Conservation (phyloP, 2,329 filamentous ascomycete species). For the Coniochaeta prunicola region DNA sequence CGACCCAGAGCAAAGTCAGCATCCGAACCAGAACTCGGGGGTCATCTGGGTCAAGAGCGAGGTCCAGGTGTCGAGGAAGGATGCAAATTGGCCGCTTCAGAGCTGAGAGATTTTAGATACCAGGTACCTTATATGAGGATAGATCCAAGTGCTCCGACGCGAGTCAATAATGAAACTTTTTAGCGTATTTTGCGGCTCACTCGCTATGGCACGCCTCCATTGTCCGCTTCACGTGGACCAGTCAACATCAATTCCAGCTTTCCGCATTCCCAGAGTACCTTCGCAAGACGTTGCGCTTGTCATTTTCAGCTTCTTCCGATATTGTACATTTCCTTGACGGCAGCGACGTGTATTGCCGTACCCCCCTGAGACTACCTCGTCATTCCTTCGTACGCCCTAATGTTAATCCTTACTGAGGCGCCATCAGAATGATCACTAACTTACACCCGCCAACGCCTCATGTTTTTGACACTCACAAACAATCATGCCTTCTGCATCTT, state of each 20-base stretch:
- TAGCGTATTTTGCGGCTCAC: too few species aligned
- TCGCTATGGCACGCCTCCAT: conserved; percentile 31
- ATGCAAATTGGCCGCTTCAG: conserved; percentile 16
- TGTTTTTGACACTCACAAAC: neutral
- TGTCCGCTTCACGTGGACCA: conserved; percentile 54
- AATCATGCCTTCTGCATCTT: conserved; percentile 8
- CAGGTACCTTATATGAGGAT: neutral
- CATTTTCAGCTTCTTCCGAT: conserved; percentile 32
- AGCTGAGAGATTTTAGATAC: conserved; percentile 4
- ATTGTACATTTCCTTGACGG: neutral
- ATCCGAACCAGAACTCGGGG: conserved; percentile 6
- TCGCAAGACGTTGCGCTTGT: conserved; percentile 44
- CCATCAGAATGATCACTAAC: too few species aligned
- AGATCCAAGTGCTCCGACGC: neutral
- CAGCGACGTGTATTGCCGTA: neutral
- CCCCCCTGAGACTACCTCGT: too few species aligned
- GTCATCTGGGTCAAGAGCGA: conserved; percentile 24
- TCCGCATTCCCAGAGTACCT: conserved; percentile 50
- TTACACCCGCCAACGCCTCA: neutral
- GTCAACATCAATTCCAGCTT: conserved; percentile 40
- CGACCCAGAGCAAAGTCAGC: conserved; percentile 11
- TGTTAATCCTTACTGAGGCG: too few species aligned
- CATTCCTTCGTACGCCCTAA: too few species aligned
- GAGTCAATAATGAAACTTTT: neutral
- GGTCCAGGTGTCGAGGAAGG: conserved; percentile 15